phyloP scores from a whole-genome alignment of 2,329 filamentous ascomycete species.

The Dothideomycetidae sp. region DNA sequence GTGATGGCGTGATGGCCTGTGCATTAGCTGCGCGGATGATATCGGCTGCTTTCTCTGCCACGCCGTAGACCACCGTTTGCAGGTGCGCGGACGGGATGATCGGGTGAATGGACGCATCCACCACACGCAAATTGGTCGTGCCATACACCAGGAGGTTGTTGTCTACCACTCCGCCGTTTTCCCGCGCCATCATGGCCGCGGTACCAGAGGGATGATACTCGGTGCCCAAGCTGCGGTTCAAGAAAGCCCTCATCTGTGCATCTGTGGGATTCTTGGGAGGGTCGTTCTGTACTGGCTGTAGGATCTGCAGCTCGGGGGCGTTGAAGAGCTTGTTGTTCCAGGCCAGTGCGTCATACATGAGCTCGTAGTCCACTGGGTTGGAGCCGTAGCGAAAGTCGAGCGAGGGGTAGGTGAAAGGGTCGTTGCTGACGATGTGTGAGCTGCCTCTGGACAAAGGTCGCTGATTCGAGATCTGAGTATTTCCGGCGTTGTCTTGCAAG shows the following conservation, averaged over 20 bases:
- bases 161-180: conserved; percentile 36
- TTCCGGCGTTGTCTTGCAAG: conserved; percentile 21
- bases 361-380: conserved; percentile 25
- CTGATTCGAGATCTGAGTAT: conserved; percentile 22
- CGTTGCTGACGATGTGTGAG: conserved; percentile 24
- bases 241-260: conserved; percentile 17
- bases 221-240: conserved; percentile 23
- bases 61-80: conserved; percentile 13
- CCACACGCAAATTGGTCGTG: conserved; percentile 28
- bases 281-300: conserved; percentile 16
- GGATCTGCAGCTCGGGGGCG: conserved; percentile 14
- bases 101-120: conserved; percentile 30
- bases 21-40: conserved; percentile 13
- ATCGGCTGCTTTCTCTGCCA: conserved; percentile 15
- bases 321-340: conserved; percentile 19
- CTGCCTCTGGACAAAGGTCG: conserved; percentile 32
- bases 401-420: conserved; percentile 25
- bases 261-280: conserved; percentile 19
- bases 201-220: conserved; percentile 38
- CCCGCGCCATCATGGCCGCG: conserved; percentile 32
- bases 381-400: conserved; percentile 32
- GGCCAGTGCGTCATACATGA: conserved; percentile 16
- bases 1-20: not conserved
- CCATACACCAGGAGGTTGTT: conserved; percentile 28
- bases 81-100: conserved; percentile 22